Evolutionary conservation across 768 basidiomycete genomes (phyloP), one percentile per base, ranked within the genome.

Genomic region (Arthromyces matolae): DNA sequence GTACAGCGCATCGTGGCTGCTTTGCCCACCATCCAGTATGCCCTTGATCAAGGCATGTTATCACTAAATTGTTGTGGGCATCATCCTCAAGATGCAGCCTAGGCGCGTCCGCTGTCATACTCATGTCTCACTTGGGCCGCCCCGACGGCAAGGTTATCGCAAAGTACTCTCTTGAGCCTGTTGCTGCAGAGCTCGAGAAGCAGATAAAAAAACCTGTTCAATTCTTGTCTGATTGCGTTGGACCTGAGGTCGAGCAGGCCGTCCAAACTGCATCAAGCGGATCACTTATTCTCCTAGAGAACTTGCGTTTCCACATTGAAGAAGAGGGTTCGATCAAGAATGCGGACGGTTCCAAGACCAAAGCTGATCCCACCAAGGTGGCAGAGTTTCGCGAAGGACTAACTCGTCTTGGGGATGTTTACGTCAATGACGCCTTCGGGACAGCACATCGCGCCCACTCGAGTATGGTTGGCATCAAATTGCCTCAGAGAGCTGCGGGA

Each of bases 401-500:
- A 58, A 97, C 95, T 47, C 78, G 76, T 47, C 85, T 99, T 56
- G 94, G 94, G 43, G 93, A 97, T 61, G 86, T 99, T 54, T 98
- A 97, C 67, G 77, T 99, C 66, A 99, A 99, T 73, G 95, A 99
- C 66, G 95, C 95, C 20, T 99, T 99, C 64, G 95, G 95, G 40
- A 99, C 95, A 36, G 95, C 94, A 42, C 95, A 99, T 69, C 92
- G 95, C 57, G 93, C 93, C 8, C 95, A 99, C 68, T 97, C 95
- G 0, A 93, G 90, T 60, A 97, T 99, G 94, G 95, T 99, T 57
- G 95, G 95, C 58, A 78, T 99, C 59, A 83, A 95, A 64, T 79
- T 98, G 14, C 84, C 86, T 6, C 87, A 95, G 68, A 80, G 93
- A 57, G 95, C 95, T 1, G 84, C 95, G 25, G 95, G 95, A 20